Evolutionary conservation across 805 yeast species (phyloP), one percentile per base, ranked within the genome.

Genomic region (Allodekkera sacchari): DNA sequence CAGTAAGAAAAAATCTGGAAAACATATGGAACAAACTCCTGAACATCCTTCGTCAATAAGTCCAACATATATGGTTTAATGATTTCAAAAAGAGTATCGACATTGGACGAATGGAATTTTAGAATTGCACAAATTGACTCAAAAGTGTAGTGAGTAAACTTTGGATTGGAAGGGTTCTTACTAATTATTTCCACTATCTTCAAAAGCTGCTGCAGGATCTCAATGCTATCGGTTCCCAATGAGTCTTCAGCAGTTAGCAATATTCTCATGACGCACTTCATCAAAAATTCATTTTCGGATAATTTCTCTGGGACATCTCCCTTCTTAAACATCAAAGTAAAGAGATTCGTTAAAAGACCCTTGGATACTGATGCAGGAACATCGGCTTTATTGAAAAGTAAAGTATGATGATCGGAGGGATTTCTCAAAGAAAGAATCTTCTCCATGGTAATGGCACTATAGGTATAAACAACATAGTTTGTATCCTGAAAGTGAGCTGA

Each of bases 101-200:
- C 47, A 18, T 64, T 48, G 9, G 50, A 40, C 3, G 45, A 43
- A 22, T 59, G 49, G 48, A 55, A 77, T 42, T 78, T 77, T 36
- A 88, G 60, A 30, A 88, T 60, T 4, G 78, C 79, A 17, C 92
- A 89, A 36, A 92, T 66, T 7, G 94, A 69, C 63, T 92, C 99
- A 53, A 92, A 92, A 4, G 83, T 67, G 50, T 77, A 94, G 56
- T 92, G 98, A 6, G 87, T 73, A 50, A 92, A 92, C 45, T 79
- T 74, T 27, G 99, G 98, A 57, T 92, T 92, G 5, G 97, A 83
- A 5, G 99, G 99, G 48, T 92, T 92, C 45, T 76, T 77, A 16
- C 87, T 64, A 34, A 88, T 85, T 11, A 75, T 71, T 11, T 65
- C 66, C 30, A 88, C 65, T 29, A 92, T 82, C 31, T 68, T 63